phyloP scores from a whole-genome alignment of 176 grass and related monocot genomes.

The Chrysopogon serrulatus region DNA sequence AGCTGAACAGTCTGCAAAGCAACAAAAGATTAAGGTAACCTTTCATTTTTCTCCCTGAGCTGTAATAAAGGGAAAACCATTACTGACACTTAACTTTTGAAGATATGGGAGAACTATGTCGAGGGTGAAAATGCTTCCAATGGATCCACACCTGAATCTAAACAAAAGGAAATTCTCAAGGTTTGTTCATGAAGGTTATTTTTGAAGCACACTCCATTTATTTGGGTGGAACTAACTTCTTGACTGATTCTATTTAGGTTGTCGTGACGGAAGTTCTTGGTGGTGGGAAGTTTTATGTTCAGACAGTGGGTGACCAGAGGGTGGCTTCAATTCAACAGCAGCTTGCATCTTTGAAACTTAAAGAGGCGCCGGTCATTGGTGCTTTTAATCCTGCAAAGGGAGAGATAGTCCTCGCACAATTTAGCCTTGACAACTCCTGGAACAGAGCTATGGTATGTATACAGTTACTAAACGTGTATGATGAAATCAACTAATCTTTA shows the following conservation, averaged over 20 bases:
- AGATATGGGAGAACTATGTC: slow-evolving; percentile 98
- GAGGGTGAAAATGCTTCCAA: slow-evolving; percentile 86
- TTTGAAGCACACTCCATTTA: neutral
- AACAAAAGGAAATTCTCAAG: slow-evolving; percentile 95
- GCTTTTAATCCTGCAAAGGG: slow-evolving; percentile 92
- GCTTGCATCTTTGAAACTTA: slow-evolving; percentile 72
- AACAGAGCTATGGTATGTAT: slow-evolving; percentile 92
- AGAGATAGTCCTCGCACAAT: slow-evolving; percentile 84
- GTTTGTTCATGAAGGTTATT: slow-evolving; percentile 32
- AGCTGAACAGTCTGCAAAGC: slow-evolving; percentile 91
- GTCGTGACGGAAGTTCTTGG: slow-evolving; percentile 79
- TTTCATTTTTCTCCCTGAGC: neutral
- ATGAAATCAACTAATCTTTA: slow-evolving; percentile 8
- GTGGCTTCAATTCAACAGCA: slow-evolving; percentile 83
- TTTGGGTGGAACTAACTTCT: neutral
- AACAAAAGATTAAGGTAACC: slow-evolving; percentile 77
- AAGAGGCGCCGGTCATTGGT: slow-evolving; percentile 82
- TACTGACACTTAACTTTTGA: slow-evolving; percentile 14
- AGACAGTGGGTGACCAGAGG: slow-evolving; percentile 82
- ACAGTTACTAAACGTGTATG: slow-evolving; percentile 2
- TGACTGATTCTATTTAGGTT: slow-evolving; percentile 45
- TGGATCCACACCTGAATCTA: slow-evolving; percentile 57
- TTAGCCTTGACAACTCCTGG: slow-evolving; percentile 90
- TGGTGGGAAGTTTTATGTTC: slow-evolving; percentile 95
- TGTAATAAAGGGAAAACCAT: neutral